Conservation (phyloP, 2,329 filamentous ascomycete species). For the Pseudomassariella vexata region DNA sequence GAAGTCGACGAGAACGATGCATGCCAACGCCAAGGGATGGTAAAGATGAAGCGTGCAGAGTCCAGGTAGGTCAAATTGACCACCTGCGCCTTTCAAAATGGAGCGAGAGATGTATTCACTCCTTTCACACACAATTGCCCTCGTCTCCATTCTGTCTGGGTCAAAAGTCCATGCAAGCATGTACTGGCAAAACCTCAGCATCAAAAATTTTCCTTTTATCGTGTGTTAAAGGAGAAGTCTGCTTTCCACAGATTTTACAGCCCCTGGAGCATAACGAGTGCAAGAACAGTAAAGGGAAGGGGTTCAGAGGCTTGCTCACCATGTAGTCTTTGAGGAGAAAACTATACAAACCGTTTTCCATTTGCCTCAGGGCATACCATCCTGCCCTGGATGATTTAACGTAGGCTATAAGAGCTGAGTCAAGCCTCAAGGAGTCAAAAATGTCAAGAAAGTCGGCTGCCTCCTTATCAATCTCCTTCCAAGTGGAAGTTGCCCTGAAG, state of each 20-base stretch:
- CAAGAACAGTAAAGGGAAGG: no score
- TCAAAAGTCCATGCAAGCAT: not conserved
- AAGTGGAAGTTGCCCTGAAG: no score
- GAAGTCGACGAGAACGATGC: not conserved
- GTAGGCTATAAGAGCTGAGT: not conserved
- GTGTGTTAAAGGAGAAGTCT: no score
- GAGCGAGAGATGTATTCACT: not conserved
- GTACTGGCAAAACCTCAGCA: no score
- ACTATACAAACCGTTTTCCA: not conserved
- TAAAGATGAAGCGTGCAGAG: not conserved
- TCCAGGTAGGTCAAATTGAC: not conserved
- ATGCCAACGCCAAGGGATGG: not conserved
- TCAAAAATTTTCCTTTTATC: no score
- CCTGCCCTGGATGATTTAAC: not conserved
- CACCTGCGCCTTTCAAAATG: not conserved
- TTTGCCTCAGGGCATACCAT: not conserved
- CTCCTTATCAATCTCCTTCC: no score
- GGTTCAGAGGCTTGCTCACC: no score
- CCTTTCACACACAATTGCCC: not conserved
- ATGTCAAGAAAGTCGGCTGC: no score
- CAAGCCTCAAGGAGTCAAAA: not conserved
- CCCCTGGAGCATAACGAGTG: no score
- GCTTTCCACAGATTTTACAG: no score
- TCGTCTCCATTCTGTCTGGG: not conserved
- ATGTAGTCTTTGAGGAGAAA: not conserved